Percentiles rank a stretch among this genome's conserved stretches.
Evolutionary conservation across 768 basidiomycete genomes (phyloP).

Genomic region (Rhodotorula diobovata): DNA sequence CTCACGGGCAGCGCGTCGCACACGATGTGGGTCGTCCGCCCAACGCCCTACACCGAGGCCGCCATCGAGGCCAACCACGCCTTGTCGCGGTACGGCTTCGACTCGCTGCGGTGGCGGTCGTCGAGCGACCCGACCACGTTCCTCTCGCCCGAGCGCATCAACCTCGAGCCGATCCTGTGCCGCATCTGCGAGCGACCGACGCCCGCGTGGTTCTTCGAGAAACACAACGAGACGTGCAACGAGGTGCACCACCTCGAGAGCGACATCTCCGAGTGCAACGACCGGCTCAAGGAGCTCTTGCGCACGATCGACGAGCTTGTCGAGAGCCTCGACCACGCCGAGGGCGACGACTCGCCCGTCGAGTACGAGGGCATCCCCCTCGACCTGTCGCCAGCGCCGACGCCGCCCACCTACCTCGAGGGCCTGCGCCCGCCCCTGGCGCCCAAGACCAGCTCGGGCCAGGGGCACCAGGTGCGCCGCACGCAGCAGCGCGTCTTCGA

Average conservation of each 20-base stretch:
- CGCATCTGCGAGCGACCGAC: constrained; percentile 96
- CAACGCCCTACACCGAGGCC: constrained; percentile 23
- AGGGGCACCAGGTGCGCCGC: constrained; percentile 49
- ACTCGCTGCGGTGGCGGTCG: constrained; percentile 37
- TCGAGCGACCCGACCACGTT: constrained; percentile 58
- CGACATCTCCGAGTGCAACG: constrained; percentile 88
- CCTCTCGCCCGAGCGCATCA: constrained; percentile 62
- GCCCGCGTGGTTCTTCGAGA: constrained; percentile 99
- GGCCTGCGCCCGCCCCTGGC: constrained; percentile 16
- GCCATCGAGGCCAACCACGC: constrained; percentile 25
- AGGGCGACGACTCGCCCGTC: constrained; percentile 9
- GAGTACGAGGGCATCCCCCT: constrained; percentile 88
- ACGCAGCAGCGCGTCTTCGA: constrained; percentile 70
- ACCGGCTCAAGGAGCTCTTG: constrained; percentile 78
- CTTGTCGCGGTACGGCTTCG: constrained; percentile 28
- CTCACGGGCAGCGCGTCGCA: constrained; percentile 81
- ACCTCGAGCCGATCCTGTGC: constrained; percentile 78
- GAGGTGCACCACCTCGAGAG: constrained; percentile 94
- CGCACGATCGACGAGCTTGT: constrained; percentile 77
- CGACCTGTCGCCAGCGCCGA: constrained; percentile 61
- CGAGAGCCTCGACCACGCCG: constrained; percentile 9
- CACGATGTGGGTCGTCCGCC: constrained; percentile 62
- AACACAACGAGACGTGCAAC: constrained; percentile 98
- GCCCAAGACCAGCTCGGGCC: not conserved
- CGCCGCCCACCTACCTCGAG: constrained; percentile 19